These are phyloP conservation scores for Oryza longistaminata DNA, from an alignment of 176 grass and related monocot species.

Conservation along the genomic window DNA sequence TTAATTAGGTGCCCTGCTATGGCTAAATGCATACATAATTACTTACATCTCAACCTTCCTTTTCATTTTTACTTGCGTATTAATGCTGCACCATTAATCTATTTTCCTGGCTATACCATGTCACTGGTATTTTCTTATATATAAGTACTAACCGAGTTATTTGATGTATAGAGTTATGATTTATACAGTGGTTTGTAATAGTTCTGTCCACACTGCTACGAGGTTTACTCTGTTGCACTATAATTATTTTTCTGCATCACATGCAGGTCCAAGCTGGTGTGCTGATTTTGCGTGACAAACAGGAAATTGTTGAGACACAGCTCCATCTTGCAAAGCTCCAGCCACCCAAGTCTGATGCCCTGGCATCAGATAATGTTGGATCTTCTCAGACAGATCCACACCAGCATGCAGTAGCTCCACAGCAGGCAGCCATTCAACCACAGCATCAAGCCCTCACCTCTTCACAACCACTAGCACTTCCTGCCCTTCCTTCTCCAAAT, in stretches of 20 bases:
- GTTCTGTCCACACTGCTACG: neutral
- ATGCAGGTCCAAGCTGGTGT: conserved; percentile 79
- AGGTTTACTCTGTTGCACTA: neutral
- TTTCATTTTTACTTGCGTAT: neutral
- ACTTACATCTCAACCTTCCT: neutral
- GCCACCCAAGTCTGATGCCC: conserved; percentile 31
- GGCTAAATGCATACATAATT: neutral
- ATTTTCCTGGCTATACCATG: neutral
- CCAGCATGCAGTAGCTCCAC: conserved; percentile 35
- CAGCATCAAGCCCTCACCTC: conserved; percentile 46
- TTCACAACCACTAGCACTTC: conserved; percentile 47
- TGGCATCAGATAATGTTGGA: conserved; percentile 29
- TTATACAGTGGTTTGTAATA: conserved; percentile 1
- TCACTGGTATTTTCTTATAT: neutral
- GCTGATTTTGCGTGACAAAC: conserved; percentile 80
- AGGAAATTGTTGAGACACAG: conserved; percentile 80
- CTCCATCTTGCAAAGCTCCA: conserved; percentile 79
- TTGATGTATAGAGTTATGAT: neutral
- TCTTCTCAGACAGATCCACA: conserved; percentile 33
- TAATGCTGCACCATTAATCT: neutral
- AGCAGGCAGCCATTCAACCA: conserved; percentile 36
- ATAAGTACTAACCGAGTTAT: neutral
- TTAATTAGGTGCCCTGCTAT: neutral
- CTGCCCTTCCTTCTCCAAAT: conserved; percentile 67
- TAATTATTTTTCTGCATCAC: neutral